Conservation (phyloP, 352 stramenopile species). For the Globisporangium orthogonon region DNA sequence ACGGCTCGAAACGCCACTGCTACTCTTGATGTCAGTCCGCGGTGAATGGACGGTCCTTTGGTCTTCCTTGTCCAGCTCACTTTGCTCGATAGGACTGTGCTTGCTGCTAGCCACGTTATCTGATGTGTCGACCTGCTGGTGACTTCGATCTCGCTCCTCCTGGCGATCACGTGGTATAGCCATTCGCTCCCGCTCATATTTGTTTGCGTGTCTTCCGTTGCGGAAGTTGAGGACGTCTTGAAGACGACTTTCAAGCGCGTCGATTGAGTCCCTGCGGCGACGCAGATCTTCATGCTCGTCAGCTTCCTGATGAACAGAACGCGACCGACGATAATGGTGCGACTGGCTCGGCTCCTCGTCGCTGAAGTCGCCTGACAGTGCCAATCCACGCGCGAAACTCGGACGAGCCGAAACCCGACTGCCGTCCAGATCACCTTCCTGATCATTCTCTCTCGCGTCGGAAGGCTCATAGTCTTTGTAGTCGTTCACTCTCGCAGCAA, state of each 20-base stretch:
- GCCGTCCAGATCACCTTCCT: background rate
- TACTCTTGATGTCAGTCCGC: too few relatives aligned
- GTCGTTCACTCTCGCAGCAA: background rate
- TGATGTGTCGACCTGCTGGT: too few relatives aligned
- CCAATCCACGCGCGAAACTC: background rate
- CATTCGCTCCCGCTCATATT: background rate
- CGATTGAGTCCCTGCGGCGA: constrained; percentile 14
- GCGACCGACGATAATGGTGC: background rate
- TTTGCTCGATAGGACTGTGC: too few relatives aligned
- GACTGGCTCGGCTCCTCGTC: background rate
- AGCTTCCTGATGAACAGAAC: background rate
- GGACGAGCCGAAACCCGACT: background rate
- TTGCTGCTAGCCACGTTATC: too few relatives aligned
- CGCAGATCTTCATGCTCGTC: background rate
- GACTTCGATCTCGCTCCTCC: background rate
- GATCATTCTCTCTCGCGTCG: too few relatives aligned
- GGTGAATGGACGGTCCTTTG: too few relatives aligned
- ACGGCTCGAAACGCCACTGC: too few relatives aligned
- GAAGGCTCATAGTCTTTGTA: background rate
- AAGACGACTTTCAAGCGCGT: constrained; percentile 22
- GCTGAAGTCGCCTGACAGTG: constrained; percentile 2
- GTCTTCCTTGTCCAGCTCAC: too few relatives aligned
- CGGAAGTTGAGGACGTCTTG: constrained; percentile 28
- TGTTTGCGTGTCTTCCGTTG: background rate
- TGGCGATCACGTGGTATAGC: background rate